Base-by-base conservation (phyloP, 371 early-diverging fungal genomes). In the Mucor plumbeus region DNA sequence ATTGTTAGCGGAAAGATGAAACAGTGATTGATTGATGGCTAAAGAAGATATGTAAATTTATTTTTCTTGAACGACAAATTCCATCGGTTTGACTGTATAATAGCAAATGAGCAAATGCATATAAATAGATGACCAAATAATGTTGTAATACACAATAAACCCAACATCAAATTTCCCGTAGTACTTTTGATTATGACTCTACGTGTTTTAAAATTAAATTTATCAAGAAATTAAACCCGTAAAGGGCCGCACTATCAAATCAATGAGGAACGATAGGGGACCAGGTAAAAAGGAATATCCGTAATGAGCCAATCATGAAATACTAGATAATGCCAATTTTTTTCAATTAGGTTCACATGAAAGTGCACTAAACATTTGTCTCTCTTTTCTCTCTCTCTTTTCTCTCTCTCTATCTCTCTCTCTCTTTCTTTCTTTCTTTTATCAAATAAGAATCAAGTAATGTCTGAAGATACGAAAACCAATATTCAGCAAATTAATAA, bases 271-370 rank as follows among this genome's bases (percentile, higher is more conserved):
- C 47, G 47, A 44, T 1, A 26, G 26, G 44, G 44, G 44, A 3
- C 47, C 47, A 47, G 19, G 47, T 40, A 19, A 47, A 26, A 26
- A 26, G 26, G 26, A 26, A 26, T 26, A 26, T 26, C 26, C 26
- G 26, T 26, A 26, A 26, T 26, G 26, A n/a, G 26, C 26, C 26
- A 26, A 26, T 26, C 26, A 26, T 26, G 26, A 26, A 26, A 26
- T 26, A 26, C 1, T 26, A 3, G 26, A 26, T 3, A 26, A 53
- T 13, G 53, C 53, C 53, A 53, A 53, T 31, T 31, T 53, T 53
- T 53, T 53, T 53, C 26, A 53, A 31, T 31, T 53, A 38, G 5
- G 11, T 38, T 53, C 53, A 53, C 53, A 53, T 21, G 53, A 53
- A 53, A 53, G 21, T 53, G 53, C 53, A 53, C 53, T 53, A 53